Base-by-base conservation (phyloP, 768 basidiomycete species). In the Gautieria morchelliformis region DNA sequence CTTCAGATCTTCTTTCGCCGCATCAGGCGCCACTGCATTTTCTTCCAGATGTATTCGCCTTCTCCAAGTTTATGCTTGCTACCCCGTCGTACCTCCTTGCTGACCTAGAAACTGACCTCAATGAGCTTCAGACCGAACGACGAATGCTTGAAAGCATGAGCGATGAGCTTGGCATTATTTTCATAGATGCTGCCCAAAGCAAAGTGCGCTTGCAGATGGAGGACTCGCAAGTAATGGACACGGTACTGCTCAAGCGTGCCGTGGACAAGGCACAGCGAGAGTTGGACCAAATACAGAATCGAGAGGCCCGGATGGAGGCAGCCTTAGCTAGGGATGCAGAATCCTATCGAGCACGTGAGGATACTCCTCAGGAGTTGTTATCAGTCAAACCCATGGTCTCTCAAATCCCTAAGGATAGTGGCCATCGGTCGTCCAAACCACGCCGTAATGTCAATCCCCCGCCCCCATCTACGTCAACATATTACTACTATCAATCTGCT, bases 11-110 rank as follows among this genome's bases (percentile, higher is more conserved):
- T 2, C 72, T 96, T 32, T 87, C 90, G 14, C 89, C 93, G 19
- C 91, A 94, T 62, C 87, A 93, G 65, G 90, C 93, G 0, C 95
- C 96, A 7, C 98, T 94, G 75, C 82, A 96, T 67, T 98, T 99
- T 74, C 77, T 95, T 20, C 96, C 94, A 0, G 93, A 97, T 65
- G 88, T 96, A 41, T 83, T 84, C 61, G 72, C 74, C 40, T 96
- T 87, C 68, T 79, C 93, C 19, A 93, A 91, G 66, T 96, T 98
- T 74, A 96, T 98, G 93, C 83, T 98, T 24, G 93, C 92, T 19
- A 92, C 93, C 0, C 92, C 95, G 1, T 76, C 80, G 1, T 89
- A 94, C 68, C 79, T 98, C 58, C 77, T 87, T 42, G 67, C 77
- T 17, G 86, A 91, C 66, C 79, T 98, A 12, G 76, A 79, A 2